phyloP scores from a whole-genome alignment of 768 basidiomycete genomes.

The Psilocybe subaeruginosa region DNA sequence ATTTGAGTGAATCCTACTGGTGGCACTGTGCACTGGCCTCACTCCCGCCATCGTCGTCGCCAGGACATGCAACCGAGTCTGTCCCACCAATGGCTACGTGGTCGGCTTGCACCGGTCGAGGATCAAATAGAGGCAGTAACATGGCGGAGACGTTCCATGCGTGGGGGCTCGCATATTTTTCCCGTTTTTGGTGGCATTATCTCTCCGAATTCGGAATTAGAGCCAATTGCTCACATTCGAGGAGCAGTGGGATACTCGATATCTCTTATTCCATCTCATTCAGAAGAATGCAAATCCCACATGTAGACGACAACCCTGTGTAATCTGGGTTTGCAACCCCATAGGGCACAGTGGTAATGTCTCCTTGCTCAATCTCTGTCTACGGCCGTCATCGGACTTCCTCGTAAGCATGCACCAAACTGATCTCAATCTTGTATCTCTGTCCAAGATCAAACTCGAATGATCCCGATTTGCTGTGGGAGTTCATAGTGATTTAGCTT shows the following conservation, averaged over 20 bases:
- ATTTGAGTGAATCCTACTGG: not conserved
- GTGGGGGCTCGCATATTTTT: not conserved
- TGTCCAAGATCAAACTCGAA: constrained; percentile 14
- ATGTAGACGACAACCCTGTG: constrained; percentile 22
- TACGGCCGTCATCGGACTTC: constrained; percentile 33
- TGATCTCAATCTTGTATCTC: constrained; percentile 31
- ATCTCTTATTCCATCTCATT: constrained; percentile 12
- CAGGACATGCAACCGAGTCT: constrained; percentile 9
- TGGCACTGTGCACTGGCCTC: not conserved
- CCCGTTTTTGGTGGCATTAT: not conserved
- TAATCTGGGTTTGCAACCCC: constrained; percentile 24
- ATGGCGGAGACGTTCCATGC: not conserved
- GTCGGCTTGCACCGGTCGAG: not conserved
- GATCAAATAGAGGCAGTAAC: not conserved
- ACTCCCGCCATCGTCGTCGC: not conserved
- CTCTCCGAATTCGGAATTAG: not conserved
- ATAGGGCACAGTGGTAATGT: constrained; percentile 27
- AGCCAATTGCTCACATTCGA: not conserved
- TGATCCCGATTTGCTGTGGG: constrained; percentile 40
- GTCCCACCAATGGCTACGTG: constrained; percentile 3
- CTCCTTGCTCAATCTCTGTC: constrained; percentile 15
- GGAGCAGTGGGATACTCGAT: not conserved
- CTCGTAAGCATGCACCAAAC: constrained; percentile 30
- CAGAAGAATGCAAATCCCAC: constrained; percentile 18
- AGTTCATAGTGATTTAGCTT: constrained; percentile 26